phyloP scores from a whole-genome alignment of 2,329 filamentous ascomycete genomes.

The Macrophomina pseudophaseolina region DNA sequence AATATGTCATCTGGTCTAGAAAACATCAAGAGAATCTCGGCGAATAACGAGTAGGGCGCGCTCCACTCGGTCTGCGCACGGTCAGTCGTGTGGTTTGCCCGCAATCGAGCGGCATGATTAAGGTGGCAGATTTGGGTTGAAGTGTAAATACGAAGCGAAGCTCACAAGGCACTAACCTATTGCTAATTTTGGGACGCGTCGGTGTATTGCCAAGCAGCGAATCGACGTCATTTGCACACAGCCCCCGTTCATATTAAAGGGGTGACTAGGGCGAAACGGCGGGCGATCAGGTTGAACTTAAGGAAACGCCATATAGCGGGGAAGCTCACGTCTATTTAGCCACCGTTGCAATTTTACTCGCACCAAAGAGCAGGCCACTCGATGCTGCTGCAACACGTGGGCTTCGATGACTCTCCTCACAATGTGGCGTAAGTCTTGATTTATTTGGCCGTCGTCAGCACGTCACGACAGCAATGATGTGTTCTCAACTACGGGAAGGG shows the following conservation, averaged over 20 bases:
- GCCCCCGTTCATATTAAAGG: constrained; percentile 3
- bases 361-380: no score
- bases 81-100: neutral
- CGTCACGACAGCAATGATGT: no score
- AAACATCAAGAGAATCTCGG: neutral
- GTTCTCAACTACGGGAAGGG: no score
- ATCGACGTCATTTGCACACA: neutral
- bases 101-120: neutral
- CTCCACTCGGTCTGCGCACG: neutral
- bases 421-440: no score
- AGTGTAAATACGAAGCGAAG: neutral
- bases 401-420: no score
- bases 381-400: no score
- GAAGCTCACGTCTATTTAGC: no score
- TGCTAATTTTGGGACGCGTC: neutral
- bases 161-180: neutral
- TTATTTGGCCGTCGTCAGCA: no score
- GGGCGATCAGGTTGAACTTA: neutral
- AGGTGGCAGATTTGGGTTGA: neutral
- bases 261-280: neutral
- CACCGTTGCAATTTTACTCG: no score
- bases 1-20: no score
- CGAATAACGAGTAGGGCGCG: no score
- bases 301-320: no score
- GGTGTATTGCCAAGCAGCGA: constrained; percentile 4